These are phyloP conservation scores for Berkeleyomyces basicola DNA, from an alignment of 2,329 filamentous ascomycete genomes.

Conservation along the genomic window DNA sequence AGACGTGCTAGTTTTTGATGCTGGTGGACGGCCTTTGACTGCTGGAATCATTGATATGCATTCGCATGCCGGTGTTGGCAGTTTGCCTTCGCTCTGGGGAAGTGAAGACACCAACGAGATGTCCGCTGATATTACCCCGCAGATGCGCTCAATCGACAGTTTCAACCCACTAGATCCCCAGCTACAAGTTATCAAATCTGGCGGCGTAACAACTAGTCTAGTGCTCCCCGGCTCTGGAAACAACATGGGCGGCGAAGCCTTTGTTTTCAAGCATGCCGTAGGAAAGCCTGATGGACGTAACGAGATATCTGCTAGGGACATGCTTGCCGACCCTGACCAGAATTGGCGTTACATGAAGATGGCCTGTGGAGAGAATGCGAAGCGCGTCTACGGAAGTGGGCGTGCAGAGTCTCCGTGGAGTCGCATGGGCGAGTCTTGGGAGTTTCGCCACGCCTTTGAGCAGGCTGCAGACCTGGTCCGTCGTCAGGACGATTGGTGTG, in stretches of 20 bases:
- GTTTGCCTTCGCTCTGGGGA: slow-evolving; percentile 37
- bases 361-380: slow-evolving; percentile 58
- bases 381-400: slow-evolving; percentile 39
- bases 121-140: slow-evolving; percentile 48
- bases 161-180: slow-evolving; percentile 47
- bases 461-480: slow-evolving; percentile 39
- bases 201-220: slow-evolving; percentile 53
- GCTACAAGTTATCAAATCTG: slow-evolving; percentile 53
- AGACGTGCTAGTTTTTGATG: slow-evolving; percentile 31
- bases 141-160: slow-evolving; percentile 48
- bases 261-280: slow-evolving; percentile 50
- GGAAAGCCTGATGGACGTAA: slow-evolving; percentile 40
- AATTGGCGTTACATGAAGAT: slow-evolving; percentile 61
- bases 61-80: slow-evolving; percentile 44
- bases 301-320: slow-evolving; percentile 45
- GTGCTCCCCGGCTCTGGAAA: slow-evolving; percentile 54
- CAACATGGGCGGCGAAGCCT: slow-evolving; percentile 57
- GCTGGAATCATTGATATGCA: slow-evolving; percentile 58
- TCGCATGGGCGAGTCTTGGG: slow-evolving; percentile 51
- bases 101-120: slow-evolving; percentile 47
- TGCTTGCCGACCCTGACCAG: slow-evolving; percentile 48
- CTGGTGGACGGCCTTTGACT: slow-evolving; percentile 43
- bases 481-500: slow-evolving; percentile 53
- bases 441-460: slow-evolving; percentile 52
- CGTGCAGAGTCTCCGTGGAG: slow-evolving; percentile 40